phyloP scores from a whole-genome alignment of 2,329 filamentous ascomycete genomes.

The Trichoderma breve region DNA sequence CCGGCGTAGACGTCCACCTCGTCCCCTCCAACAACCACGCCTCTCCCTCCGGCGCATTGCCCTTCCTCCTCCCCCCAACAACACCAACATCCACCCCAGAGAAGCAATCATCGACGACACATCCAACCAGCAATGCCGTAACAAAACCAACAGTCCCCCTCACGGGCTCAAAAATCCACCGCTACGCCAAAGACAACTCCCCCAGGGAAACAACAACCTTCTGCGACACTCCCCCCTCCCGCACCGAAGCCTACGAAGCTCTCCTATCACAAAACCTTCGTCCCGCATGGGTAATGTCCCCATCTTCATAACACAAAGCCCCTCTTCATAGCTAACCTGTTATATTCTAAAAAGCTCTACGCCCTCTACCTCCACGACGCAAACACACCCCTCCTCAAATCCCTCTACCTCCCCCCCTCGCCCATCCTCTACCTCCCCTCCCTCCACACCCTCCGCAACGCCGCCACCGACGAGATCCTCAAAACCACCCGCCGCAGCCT shows the following conservation, averaged over 20 bases:
- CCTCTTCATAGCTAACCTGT: background rate
- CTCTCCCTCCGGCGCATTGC: constrained; percentile 82
- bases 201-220: constrained; percentile 41
- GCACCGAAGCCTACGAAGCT: constrained; percentile 73
- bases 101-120: constrained; percentile 13
- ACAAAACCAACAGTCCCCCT: constrained; percentile 36
- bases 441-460: constrained; percentile 64
- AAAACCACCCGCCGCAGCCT: constrained; percentile 51
- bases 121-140: constrained; percentile 32
- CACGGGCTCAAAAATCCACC: constrained; percentile 58
- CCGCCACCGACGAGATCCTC: constrained; percentile 72
- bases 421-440: constrained; percentile 63
- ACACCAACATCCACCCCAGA: background rate
- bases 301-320: no score
- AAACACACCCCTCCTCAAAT: constrained; percentile 67
- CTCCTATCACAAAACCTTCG: constrained; percentile 76
- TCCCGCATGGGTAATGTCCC: constrained; percentile 70
- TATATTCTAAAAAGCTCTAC: constrained; percentile 56
- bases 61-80: constrained; percentile 69
- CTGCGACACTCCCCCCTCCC: constrained; percentile 49
- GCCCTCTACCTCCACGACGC: constrained; percentile 71
- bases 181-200: constrained; percentile 58
- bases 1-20: constrained; percentile 63
- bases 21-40: constrained; percentile 86
- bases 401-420: constrained; percentile 70